Evolutionary conservation across 2,329 filamentous ascomycete species (phyloP).

Genomic region (Phialemoniopsis sp.): DNA sequence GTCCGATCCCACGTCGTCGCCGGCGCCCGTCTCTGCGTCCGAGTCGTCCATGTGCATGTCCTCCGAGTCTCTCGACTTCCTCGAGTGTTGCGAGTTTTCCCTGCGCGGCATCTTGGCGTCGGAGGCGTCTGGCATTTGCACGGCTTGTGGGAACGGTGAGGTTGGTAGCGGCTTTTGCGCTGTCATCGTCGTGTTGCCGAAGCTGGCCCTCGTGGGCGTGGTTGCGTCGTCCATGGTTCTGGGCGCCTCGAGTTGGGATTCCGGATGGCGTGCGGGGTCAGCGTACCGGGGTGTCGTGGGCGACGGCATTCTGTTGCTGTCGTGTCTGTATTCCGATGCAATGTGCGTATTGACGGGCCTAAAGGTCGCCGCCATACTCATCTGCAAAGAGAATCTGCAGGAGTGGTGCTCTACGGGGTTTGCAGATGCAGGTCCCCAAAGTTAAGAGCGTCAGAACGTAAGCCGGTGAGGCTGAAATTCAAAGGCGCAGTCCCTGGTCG

Average conservation of each 20-base stretch:
- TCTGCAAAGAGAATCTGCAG: no score
- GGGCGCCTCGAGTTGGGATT: constrained; percentile 19
- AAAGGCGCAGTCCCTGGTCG: no score
- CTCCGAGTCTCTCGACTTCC: constrained; percentile 56
- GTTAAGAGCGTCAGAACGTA: no score
- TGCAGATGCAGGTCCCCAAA: no score
- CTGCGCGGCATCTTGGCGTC: constrained; percentile 40
- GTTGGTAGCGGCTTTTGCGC: constrained; percentile 51
- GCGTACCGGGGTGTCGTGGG: constrained; percentile 18
- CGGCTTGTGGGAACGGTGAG: constrained; percentile 45
- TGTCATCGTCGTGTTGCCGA: constrained; percentile 32
- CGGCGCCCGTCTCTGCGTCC: constrained; percentile 53
- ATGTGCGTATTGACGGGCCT: no score
- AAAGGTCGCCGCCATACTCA: no score
- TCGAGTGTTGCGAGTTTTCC: constrained; percentile 57
- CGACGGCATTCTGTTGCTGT: constrained; percentile 3
- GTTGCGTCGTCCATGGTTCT: constrained; percentile 38
- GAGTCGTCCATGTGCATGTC: constrained; percentile 77
- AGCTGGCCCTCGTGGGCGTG: constrained; percentile 61
- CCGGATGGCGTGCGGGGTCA: constrained; percentile 24
- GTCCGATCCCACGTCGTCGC: constrained; percentile 57
- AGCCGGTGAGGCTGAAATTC: no score
- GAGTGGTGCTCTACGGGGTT: no score
- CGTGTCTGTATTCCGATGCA: constrained; percentile 1
- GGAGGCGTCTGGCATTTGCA: constrained; percentile 41